A percentile compares a stretch with the other conserved stretches of the same genome.
Evolutionary conservation across 2,329 filamentous ascomycete species (phyloP).

Genomic region (Rutstroemia sp.): DNA sequence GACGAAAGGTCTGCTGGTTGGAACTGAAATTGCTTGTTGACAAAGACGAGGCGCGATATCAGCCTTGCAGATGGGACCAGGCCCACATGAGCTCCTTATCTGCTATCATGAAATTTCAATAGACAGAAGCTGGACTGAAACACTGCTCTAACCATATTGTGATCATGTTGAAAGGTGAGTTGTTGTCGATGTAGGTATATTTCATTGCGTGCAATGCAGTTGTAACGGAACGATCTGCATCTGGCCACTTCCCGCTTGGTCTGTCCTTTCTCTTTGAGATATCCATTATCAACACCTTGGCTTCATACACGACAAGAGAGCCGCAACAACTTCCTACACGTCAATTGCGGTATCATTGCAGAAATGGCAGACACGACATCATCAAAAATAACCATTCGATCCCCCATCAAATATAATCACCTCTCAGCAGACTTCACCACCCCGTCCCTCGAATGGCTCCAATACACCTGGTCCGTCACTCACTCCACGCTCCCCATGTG

Average conservation of each 20-base stretch:
- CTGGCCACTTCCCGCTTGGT: too few relatives aligned
- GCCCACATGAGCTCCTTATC: background rate
- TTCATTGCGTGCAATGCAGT: too few relatives aligned
- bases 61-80: background rate
- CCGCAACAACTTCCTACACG: background rate
- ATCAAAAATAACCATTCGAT: slow-evolving; percentile 10
- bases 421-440: slow-evolving; percentile 9
- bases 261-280: too few relatives aligned
- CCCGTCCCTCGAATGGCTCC: slow-evolving; percentile 45
- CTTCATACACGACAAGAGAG: background rate
- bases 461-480: slow-evolving; percentile 64
- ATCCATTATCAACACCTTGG: too few relatives aligned
- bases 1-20: background rate
- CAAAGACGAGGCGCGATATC: slow-evolving; percentile 4
- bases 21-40: background rate
- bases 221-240: too few relatives aligned
- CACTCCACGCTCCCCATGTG: slow-evolving; percentile 76
- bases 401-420: slow-evolving; percentile 11
- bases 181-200: too few relatives aligned
- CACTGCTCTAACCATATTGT: too few relatives aligned
- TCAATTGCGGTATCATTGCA: background rate
- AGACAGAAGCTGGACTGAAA: too few relatives aligned
- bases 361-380: background rate
- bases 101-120: too few relatives aligned
- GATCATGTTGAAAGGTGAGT: too few relatives aligned